Percentiles rank a stretch among this genome's conserved stretches.
Conservation (phyloP, 1,139 yeast species). For the Lodderomyces parapsilosis region DNA sequence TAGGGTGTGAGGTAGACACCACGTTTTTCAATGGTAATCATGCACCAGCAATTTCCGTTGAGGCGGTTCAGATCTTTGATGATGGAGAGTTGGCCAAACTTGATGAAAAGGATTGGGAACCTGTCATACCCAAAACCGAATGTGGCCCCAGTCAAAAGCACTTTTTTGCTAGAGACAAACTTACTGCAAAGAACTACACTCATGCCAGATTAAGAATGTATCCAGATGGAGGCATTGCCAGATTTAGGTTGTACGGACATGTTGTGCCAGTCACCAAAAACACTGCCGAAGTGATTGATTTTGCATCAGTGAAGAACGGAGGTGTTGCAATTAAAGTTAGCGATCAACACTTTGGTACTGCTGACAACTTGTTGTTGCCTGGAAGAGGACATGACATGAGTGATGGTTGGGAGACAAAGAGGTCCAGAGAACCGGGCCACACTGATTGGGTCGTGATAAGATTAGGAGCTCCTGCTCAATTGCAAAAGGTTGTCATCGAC, state of each 20-base stretch:
- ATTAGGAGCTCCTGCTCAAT: slow-evolving; percentile 63
- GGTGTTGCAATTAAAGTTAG: slow-evolving; percentile 82
- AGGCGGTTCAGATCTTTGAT: slow-evolving; percentile 52
- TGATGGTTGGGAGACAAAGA: slow-evolving; percentile 97
- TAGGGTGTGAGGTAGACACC: slow-evolving; percentile 88
- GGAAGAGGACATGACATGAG: slow-evolving; percentile 96
- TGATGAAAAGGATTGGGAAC: slow-evolving; percentile 53
- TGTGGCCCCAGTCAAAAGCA: slow-evolving; percentile 90
- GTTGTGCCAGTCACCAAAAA: slow-evolving; percentile 57
- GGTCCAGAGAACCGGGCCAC: slow-evolving; percentile 82
- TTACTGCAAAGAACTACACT: slow-evolving; percentile 62
- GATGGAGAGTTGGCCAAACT: slow-evolving; percentile 23
- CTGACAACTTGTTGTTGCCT: slow-evolving; percentile 82
- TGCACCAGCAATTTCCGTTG: slow-evolving; percentile 87
- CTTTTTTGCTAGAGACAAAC: slow-evolving; percentile 61
- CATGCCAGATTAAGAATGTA: slow-evolving; percentile 86
- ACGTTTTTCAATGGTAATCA: slow-evolving; percentile 93
- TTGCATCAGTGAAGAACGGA: slow-evolving; percentile 82
- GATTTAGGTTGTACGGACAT: slow-evolving; percentile 83
- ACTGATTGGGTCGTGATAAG: slow-evolving; percentile 86
- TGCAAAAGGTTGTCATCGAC: slow-evolving; percentile 68
- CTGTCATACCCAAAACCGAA: slow-evolving; percentile 64
- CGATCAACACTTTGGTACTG: slow-evolving; percentile 92
- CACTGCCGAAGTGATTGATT: slow-evolving; percentile 50
- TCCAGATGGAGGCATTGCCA: slow-evolving; percentile 96